Evolutionary conservation across 1,284 basidiomycete genomes (phyloP).

Genomic region (Trichosporon coremiiforme): DNA sequence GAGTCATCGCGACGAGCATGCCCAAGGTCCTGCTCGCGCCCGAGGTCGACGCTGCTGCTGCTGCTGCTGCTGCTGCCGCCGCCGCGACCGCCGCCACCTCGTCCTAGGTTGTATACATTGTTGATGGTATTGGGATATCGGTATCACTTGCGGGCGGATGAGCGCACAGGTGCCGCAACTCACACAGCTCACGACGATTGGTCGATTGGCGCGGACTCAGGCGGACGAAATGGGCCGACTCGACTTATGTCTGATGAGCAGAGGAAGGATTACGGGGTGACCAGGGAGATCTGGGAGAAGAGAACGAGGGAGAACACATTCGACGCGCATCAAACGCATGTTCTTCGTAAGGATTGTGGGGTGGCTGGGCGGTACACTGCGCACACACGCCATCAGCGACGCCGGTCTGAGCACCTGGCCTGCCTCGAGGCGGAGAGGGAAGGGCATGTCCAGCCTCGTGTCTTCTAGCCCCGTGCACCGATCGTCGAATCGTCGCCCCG

Average conservation of each 20-base stretch:
- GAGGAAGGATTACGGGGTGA: background rate
- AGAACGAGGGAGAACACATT: background rate
- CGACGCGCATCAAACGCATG: slow-evolving; percentile 5
- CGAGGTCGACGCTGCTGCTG: slow-evolving; percentile 22
- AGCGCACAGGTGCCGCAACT: too few species aligned
- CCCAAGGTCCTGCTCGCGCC: slow-evolving; percentile 47
- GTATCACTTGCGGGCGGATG: background rate
- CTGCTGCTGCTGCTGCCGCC: slow-evolving; percentile 6
- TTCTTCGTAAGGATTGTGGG: background rate
- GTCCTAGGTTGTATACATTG: slow-evolving; percentile 13
- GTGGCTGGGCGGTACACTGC: background rate
- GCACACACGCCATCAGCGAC: background rate
- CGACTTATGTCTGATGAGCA: background rate
- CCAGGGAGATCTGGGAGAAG: background rate
- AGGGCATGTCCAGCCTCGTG: background rate
- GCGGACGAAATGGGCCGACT: background rate
- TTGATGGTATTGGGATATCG: slow-evolving; percentile 19
- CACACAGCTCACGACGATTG: too few species aligned
- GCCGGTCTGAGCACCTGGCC: background rate
- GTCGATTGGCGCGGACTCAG: background rate
- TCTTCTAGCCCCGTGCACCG: background rate
- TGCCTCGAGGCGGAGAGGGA: background rate
- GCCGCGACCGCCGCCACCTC: background rate
- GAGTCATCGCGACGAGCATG: slow-evolving; percentile 44
- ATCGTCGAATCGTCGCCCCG: background rate